A percentile compares a stretch with the other conserved stretches of the same genome.
Conservation (phyloP, 2,329 filamentous ascomycete genomes). For the Penicillium sclerotigenum region DNA sequence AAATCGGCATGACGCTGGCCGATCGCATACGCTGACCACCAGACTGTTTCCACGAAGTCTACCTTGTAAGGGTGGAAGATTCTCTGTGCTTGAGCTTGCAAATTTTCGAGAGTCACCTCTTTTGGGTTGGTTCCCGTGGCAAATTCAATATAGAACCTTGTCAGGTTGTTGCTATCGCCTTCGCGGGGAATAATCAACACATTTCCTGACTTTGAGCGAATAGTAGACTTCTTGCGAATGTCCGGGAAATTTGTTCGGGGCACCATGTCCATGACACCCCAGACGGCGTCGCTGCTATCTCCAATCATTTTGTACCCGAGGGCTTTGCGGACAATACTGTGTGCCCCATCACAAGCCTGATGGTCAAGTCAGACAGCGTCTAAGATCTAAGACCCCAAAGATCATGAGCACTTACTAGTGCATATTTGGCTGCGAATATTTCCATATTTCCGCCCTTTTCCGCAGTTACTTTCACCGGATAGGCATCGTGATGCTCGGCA, state of each 20-base stretch:
- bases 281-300: slow-evolving; percentile 56
- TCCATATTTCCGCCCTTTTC: slow-evolving; percentile 42
- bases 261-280: slow-evolving; percentile 56
- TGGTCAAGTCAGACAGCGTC: background rate
- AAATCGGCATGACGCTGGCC: slow-evolving; percentile 68
- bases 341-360: slow-evolving; percentile 50
- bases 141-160: slow-evolving; percentile 62
- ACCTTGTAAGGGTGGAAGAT: slow-evolving; percentile 57
- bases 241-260: slow-evolving; percentile 51
- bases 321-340: slow-evolving; percentile 40
- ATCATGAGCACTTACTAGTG: slow-evolving; percentile 43
- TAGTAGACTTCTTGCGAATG: slow-evolving; percentile 50
- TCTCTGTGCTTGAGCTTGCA: slow-evolving; percentile 52
- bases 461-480: slow-evolving; percentile 47
- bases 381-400: background rate
- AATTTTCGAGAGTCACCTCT: slow-evolving; percentile 51
- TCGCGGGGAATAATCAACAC: slow-evolving; percentile 54
- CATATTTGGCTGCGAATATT: slow-evolving; percentile 50
- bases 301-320: slow-evolving; percentile 56
- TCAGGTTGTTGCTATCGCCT: slow-evolving; percentile 53
- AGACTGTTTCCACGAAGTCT: slow-evolving; percentile 55
- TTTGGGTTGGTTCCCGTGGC: slow-evolving; percentile 49
- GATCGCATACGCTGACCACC: slow-evolving; percentile 71
- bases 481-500: slow-evolving; percentile 37
- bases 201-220: slow-evolving; percentile 48